Evolutionary conservation across 208 protist species (phyloP).

Genomic region (Crithidia mellificae): DNA sequence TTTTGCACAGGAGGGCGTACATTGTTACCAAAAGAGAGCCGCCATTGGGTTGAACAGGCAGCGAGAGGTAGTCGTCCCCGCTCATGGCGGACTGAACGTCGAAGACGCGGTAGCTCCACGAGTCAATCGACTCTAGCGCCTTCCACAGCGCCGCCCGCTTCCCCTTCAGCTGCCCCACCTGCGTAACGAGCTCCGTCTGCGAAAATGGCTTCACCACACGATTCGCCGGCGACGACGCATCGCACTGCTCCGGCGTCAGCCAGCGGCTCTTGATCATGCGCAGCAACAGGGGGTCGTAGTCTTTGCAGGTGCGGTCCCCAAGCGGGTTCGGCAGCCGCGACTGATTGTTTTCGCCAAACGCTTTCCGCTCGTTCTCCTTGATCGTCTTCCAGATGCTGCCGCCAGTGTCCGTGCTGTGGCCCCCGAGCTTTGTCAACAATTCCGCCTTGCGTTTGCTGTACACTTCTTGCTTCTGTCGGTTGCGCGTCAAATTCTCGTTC

Average conservation of each 20-base stretch:
- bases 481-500: slow-evolving; percentile 64
- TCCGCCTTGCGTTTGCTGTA: slow-evolving; percentile 65
- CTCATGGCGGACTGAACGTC: slow-evolving; percentile 74
- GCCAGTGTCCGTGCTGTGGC: slow-evolving; percentile 29
- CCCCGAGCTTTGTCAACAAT: slow-evolving; percentile 50
- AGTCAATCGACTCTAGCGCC: slow-evolving; percentile 71
- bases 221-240: slow-evolving; percentile 47
- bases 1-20: slow-evolving; percentile 87
- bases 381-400: slow-evolving; percentile 47
- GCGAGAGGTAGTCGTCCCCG: slow-evolving; percentile 72
- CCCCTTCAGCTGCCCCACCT: slow-evolving; percentile 44
- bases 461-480: slow-evolving; percentile 48
- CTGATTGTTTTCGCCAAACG: slow-evolving; percentile 20
- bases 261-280: slow-evolving; percentile 87
- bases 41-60: slow-evolving; percentile 59
- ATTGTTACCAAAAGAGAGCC: slow-evolving; percentile 87
- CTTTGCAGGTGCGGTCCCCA: slow-evolving; percentile 67
- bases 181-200: slow-evolving; percentile 41
- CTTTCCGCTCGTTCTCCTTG: slow-evolving; percentile 42
- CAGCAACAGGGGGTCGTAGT: slow-evolving; percentile 75
- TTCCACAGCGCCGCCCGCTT: slow-evolving; percentile 59
- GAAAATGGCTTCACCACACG: slow-evolving; percentile 74
- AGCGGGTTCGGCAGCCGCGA: slow-evolving; percentile 66
- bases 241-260: slow-evolving; percentile 47
- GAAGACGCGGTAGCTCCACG: slow-evolving; percentile 90